Percentiles rank a stretch among this genome's conserved stretches.
phyloP scores from a whole-genome alignment of 225 moss, liverwort and hornwort genomes.

The Marchantia polymorpha region DNA sequence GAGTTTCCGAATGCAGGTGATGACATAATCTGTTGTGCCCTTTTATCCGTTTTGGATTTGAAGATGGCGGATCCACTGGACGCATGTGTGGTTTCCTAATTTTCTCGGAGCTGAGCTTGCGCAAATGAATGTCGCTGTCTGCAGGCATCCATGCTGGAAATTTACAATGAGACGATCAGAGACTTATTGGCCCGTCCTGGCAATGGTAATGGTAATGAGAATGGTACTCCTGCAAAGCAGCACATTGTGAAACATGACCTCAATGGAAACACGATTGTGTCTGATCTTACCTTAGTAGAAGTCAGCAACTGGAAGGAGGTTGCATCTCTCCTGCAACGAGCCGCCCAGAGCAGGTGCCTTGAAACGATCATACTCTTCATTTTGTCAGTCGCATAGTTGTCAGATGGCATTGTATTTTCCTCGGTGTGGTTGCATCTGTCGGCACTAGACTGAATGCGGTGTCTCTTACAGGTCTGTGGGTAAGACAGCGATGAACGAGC shows the following conservation, averaged over 20 bases:
- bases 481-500: constrained; percentile 98
- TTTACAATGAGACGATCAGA: constrained; percentile 92
- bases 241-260: constrained; percentile 81
- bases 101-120: neutral
- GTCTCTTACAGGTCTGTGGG: constrained; percentile 63
- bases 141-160: constrained; percentile 98
- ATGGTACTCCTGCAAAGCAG: constrained; percentile 70
- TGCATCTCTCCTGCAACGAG: constrained; percentile 79
- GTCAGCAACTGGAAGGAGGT: constrained; percentile 95
- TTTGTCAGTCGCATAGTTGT: neutral
- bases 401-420: neutral
- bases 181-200: constrained; percentile 62
- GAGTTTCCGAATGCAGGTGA: constrained; percentile 97
- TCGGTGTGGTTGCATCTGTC: neutral
- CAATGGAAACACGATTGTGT: constrained; percentile 75
- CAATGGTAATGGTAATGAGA: constrained; percentile 44
- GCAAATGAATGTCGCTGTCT: neutral
- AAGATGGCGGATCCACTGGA: neutral
- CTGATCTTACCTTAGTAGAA: constrained; percentile 83
- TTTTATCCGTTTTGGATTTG: neutral
- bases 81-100: neutral
- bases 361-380: too few species aligned
- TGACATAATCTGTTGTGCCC: neutral
- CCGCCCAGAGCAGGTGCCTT: constrained; percentile 83
- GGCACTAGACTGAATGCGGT: neutral